Percentiles rank a stretch among this genome's conserved stretches.
phyloP scores from a whole-genome alignment of 1,284 basidiomycete species.

The Ceratobasidium sp. region DNA sequence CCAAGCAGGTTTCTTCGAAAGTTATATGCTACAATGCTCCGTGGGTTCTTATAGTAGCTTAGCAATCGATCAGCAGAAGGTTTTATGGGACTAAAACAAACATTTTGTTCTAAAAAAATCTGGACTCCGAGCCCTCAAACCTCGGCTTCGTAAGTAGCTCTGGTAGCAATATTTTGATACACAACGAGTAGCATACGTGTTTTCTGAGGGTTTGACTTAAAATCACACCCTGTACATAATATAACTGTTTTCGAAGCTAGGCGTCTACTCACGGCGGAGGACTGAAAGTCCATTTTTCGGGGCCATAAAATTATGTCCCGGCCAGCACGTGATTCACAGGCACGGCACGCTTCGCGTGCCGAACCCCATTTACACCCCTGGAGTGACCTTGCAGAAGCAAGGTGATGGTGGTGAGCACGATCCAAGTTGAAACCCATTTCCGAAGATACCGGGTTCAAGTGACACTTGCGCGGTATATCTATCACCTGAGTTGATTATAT shows the following conservation, averaged over 20 bases:
- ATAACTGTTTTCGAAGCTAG: not conserved
- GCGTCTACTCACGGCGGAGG: not conserved
- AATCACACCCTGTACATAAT: not conserved
- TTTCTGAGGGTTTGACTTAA: not conserved
- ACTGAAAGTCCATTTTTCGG: not conserved
- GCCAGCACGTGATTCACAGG: conserved; percentile 7
- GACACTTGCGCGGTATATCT: too few relatives aligned
- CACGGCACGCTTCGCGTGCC: conserved; percentile 6
- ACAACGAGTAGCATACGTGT: not conserved
- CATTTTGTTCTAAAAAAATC: not conserved
- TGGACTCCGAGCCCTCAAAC: not conserved
- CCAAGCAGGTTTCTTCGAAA: not conserved
- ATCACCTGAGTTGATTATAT: too few relatives aligned
- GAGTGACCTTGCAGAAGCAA: too few relatives aligned
- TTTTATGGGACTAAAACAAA: not conserved
- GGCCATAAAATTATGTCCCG: not conserved
- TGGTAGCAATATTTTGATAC: not conserved
- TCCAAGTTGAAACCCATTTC: too few relatives aligned
- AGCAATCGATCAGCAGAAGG: too few relatives aligned
- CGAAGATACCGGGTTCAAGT: too few relatives aligned
- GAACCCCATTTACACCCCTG: too few relatives aligned
- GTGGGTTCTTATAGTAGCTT: not conserved
- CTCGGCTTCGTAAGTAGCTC: not conserved
- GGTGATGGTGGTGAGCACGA: too few relatives aligned
- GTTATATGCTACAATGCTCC: not conserved